Evolutionary conservation across 2,329 filamentous ascomycete species (phyloP).

Genomic region (Colletotrichum echinochloae): DNA sequence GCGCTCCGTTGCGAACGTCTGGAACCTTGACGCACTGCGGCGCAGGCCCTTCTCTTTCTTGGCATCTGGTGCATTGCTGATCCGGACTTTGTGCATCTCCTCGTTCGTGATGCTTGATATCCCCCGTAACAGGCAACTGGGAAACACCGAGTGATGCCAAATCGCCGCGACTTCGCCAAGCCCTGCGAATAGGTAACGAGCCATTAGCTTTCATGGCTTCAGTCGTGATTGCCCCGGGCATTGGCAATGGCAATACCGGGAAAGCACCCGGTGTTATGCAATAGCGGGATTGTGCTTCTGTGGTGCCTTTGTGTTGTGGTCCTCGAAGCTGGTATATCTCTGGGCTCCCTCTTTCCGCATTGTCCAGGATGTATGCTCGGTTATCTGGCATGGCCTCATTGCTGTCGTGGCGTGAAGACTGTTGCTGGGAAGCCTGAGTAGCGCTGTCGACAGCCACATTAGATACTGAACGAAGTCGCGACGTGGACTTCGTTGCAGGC

Average conservation of each 20-base stretch:
- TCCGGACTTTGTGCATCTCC: constrained; percentile 40
- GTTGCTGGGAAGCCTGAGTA: background rate
- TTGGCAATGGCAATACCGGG: background rate
- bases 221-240: background rate
- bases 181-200: constrained; percentile 17
- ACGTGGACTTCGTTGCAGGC: constrained; percentile 15
- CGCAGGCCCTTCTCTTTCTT: constrained; percentile 43
- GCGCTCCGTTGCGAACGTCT: constrained; percentile 35
- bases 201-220: constrained; percentile 10
- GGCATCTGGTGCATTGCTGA: constrained; percentile 43
- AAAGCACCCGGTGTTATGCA: background rate
- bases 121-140: constrained; percentile 40
- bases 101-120: constrained; percentile 46
- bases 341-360: background rate
- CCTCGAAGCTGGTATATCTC: background rate
- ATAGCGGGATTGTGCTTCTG: background rate
- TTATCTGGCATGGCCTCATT: background rate
- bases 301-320: background rate
- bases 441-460: background rate
- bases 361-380: background rate
- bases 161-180: constrained; percentile 12
- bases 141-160: constrained; percentile 9
- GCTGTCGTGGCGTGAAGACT: background rate
- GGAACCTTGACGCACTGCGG: constrained; percentile 45
- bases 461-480: background rate